Conservation (phyloP, 805 yeast species). For the Myxozyma neotropica region DNA sequence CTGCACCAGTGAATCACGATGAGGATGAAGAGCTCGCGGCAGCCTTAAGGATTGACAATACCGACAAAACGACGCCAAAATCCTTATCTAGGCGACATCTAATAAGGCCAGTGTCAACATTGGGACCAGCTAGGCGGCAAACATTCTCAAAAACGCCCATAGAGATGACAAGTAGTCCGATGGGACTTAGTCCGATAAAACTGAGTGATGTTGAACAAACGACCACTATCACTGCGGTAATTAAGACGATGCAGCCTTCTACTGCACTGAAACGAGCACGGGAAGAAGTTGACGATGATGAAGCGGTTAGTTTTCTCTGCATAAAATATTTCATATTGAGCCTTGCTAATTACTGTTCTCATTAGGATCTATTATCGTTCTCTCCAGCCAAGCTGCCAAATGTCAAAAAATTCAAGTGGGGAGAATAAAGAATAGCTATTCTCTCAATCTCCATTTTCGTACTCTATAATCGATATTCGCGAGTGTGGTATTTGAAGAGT, state of each 20-base stretch:
- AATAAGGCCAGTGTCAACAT: constrained; percentile 6
- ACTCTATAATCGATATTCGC: no score
- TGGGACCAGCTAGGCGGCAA: constrained; percentile 6
- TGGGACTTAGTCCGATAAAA: constrained; percentile 8
- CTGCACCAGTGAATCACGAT: constrained; percentile 10
- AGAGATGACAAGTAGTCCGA: constrained; percentile 7
- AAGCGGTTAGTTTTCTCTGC: neutral
- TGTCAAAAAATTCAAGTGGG: constrained; percentile 4
- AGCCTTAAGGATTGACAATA: constrained; percentile 3
- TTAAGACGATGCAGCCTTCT: neutral
- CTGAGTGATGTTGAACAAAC: constrained; percentile 5
- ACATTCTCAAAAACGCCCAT: neutral
- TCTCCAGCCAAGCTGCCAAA: constrained; percentile 6
- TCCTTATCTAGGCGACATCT: neutral
- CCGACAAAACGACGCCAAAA: neutral
- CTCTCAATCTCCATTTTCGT: no score
- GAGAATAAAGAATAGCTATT: neutral
- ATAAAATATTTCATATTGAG: neutral
- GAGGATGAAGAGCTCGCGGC: constrained; percentile 18
- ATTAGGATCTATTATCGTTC: constrained; percentile 4
- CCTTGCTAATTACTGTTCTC: neutral
- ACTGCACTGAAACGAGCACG: constrained; percentile 1
- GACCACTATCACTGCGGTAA: neutral
- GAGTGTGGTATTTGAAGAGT: no score
- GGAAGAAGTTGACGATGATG: constrained; percentile 4